Evolutionary conservation across 73 alveolate genomes (phyloP).

Genomic region (Paramecium tetraurelia): DNA sequence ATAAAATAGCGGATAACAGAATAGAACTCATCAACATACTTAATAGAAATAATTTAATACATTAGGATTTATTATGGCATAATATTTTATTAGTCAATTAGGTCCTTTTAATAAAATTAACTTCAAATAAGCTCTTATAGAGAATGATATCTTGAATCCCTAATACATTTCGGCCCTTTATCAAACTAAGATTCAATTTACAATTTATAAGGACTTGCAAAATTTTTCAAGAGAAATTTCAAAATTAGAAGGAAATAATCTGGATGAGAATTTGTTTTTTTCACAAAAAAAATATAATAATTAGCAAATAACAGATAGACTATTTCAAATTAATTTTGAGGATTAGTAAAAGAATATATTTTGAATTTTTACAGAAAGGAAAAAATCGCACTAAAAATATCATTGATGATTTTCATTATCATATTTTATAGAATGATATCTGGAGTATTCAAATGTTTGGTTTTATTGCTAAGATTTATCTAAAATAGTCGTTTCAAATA

Average conservation of each 20-base stretch:
- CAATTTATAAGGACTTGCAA: neutral
- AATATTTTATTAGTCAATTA: slow-evolving; percentile 4
- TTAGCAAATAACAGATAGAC: neutral
- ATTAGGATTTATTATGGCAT: neutral
- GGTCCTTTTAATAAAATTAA: slow-evolving; percentile 33
- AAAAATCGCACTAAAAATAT: neutral
- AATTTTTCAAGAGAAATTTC: neutral
- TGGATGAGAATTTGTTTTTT: neutral
- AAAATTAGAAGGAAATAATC: neutral
- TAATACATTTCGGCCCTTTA: neutral
- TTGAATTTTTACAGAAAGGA: neutral
- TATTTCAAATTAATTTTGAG: neutral
- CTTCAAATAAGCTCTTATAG: neutral
- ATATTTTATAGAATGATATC: neutral
- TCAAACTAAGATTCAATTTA: neutral
- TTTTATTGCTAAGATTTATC: neutral
- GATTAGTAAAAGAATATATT: neutral
- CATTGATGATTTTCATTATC: neutral
- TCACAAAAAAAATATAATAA: neutral
- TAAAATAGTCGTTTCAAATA: neutral
- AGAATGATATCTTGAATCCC: neutral
- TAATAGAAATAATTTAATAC: neutral
- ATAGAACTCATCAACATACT: too few species aligned
- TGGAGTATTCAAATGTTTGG: neutral
- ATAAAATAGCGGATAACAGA: neutral